Conservation (phyloP, 441 rosid genomes). For the Isatis lusitanica region DNA sequence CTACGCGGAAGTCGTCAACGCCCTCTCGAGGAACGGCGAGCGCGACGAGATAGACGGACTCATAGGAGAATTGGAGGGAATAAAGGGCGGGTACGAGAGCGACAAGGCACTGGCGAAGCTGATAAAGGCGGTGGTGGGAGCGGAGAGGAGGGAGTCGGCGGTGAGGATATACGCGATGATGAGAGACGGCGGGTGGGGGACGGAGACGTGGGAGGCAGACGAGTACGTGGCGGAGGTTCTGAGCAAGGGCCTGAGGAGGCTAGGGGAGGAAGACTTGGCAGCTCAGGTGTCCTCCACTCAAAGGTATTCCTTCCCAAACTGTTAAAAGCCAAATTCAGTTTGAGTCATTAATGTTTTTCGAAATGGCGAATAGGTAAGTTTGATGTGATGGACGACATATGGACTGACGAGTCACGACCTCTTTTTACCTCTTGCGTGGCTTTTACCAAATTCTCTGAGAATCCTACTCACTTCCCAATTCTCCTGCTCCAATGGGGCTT, state of each 20-base stretch:
- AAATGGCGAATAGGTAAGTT: background rate
- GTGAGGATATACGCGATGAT: conserved; percentile 63
- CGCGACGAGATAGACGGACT: conserved; percentile 54
- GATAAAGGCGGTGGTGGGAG: conserved; percentile 57
- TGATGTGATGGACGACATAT: too few relatives aligned
- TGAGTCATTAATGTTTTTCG: background rate
- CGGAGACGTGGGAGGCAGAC: conserved; percentile 54
- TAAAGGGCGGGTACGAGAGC: conserved; percentile 35
- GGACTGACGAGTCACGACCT: too few relatives aligned
- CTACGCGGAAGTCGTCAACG: conserved; percentile 57
- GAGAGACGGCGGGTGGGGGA: conserved; percentile 69
- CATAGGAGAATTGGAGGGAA: conserved; percentile 46
- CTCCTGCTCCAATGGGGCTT: background rate
- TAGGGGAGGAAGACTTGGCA: conserved; percentile 63
- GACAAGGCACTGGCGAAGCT: conserved; percentile 54
- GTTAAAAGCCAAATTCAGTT: too few relatives aligned
- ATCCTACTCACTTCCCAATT: too few relatives aligned
- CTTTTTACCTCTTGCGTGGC: too few relatives aligned
- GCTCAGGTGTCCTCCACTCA: conserved; percentile 54
- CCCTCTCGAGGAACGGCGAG: conserved; percentile 51
- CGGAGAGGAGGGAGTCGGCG: conserved; percentile 64
- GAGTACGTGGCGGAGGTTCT: conserved; percentile 55
- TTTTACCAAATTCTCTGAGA: too few relatives aligned
- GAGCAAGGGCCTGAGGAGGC: conserved; percentile 58
- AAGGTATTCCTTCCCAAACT: too few relatives aligned